Conservation (phyloP, 2,329 filamentous ascomycete species). For the Didymella sp. region DNA sequence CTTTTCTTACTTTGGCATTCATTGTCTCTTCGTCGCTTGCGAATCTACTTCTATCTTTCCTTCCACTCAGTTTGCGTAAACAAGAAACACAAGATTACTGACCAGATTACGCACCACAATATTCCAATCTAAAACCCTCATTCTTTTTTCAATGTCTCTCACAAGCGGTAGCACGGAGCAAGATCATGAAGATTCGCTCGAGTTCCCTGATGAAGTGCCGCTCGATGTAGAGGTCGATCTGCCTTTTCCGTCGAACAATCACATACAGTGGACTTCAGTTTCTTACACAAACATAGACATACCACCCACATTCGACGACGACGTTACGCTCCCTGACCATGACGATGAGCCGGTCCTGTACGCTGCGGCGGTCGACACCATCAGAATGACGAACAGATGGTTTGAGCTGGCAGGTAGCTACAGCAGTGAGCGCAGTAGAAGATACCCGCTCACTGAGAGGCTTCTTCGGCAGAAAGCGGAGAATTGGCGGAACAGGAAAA, state of each 20-base stretch:
- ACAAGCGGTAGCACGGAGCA: neutral
- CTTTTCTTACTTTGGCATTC: no score
- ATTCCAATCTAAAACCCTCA: neutral
- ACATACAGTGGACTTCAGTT: neutral
- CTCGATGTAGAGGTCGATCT: neutral
- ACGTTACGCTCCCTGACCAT: neutral
- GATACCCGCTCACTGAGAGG: neutral
- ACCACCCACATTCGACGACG: neutral
- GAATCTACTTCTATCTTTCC: neutral
- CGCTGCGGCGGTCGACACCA: neutral
- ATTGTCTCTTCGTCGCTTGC: neutral
- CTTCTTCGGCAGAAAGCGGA: neutral
- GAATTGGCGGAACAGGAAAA: neutral
- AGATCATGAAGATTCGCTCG: neutral
- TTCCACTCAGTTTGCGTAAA: neutral
- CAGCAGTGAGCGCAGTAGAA: neutral
- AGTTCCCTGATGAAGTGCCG: neutral
- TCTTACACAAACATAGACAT: neutral
- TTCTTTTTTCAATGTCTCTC: neutral
- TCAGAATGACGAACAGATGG: neutral
- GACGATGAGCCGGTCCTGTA: neutral
- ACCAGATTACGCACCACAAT: no score
- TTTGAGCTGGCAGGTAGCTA: neutral
- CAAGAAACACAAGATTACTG: no score
- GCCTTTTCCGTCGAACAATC: neutral